Evolutionary conservation across 2,329 filamentous ascomycete genomes (phyloP).

Genomic region (Cladorrhinum sp.): DNA sequence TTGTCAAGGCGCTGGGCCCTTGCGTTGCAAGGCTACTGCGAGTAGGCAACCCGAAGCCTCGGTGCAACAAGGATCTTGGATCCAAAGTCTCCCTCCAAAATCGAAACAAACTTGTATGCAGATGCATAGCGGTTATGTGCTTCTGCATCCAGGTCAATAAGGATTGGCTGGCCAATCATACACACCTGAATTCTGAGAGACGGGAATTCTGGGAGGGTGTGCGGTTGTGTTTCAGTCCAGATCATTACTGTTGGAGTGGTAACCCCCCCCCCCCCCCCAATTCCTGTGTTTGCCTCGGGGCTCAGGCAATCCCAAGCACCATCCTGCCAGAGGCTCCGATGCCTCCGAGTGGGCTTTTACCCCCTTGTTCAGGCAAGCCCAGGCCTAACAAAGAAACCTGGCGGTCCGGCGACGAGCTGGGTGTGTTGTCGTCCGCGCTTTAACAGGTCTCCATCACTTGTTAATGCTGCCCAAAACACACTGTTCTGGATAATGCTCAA

Average conservation of each 20-base stretch:
- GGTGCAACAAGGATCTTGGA: constrained; percentile 24
- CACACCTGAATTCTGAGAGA: too few species aligned
- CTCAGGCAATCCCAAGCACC: background rate
- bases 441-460: background rate
- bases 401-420: background rate
- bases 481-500: background rate
- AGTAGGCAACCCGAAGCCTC: constrained; percentile 6
- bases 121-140: constrained; percentile 37
- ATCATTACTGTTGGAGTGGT: background rate
- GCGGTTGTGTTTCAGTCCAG: constrained; percentile 29
- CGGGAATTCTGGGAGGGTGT: constrained; percentile 10
- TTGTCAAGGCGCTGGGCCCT: background rate
- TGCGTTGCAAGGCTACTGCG: constrained; percentile 6
- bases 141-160: constrained; percentile 27
- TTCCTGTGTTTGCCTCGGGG: background rate
- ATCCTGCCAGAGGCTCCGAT: background rate
- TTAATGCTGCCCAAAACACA: constrained; percentile 15
- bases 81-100: constrained; percentile 18
- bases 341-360: background rate
- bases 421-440: background rate
- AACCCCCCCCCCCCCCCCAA: background rate
- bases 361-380: background rate
- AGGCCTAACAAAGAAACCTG: background rate
- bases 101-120: constrained; percentile 27
- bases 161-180: constrained; percentile 28